Conservation (phyloP, 169 alveolate species). For the Cryptosporidium ubiquitum region DNA sequence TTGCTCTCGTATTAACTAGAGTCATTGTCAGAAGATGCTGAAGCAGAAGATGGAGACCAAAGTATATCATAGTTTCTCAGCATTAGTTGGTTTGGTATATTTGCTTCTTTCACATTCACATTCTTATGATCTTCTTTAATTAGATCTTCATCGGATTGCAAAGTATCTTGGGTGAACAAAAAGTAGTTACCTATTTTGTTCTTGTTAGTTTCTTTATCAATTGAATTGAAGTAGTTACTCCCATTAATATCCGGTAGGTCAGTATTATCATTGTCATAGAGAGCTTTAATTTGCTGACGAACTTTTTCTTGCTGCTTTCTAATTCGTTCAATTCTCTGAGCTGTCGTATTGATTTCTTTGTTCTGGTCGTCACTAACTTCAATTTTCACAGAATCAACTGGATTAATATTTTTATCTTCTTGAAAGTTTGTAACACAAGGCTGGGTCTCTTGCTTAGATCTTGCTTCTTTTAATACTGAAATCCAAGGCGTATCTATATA, state of each 20-base stretch:
- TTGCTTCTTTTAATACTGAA: conserved; percentile 8
- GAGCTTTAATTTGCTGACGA: conserved; percentile 51
- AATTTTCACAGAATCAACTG: background rate
- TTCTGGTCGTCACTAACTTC: background rate
- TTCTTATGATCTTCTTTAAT: background rate
- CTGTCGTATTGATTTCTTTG: conserved; percentile 14
- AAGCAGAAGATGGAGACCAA: conserved; percentile 70
- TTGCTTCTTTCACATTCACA: background rate
- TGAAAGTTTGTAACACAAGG: conserved; percentile 8
- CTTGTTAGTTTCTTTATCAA: background rate
- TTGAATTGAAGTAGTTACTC: background rate
- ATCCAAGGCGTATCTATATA: conserved; percentile 62
- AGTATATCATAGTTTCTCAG: conserved; percentile 45
- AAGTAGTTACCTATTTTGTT: conserved; percentile 11
- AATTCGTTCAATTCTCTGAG: conserved; percentile 63
- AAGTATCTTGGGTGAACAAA: background rate
- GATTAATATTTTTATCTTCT: background rate
- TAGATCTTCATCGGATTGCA: background rate
- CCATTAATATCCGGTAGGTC: background rate
- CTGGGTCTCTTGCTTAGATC: background rate
- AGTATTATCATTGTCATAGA: conserved; percentile 1
- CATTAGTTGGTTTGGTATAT: background rate
- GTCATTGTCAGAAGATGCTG: conserved; percentile 2
- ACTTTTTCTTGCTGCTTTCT: conserved; percentile 70
- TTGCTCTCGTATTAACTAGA: background rate